Evolutionary conservation across 306 rosid species (phyloP).

Genomic region (Vachellia pachyceras): DNA sequence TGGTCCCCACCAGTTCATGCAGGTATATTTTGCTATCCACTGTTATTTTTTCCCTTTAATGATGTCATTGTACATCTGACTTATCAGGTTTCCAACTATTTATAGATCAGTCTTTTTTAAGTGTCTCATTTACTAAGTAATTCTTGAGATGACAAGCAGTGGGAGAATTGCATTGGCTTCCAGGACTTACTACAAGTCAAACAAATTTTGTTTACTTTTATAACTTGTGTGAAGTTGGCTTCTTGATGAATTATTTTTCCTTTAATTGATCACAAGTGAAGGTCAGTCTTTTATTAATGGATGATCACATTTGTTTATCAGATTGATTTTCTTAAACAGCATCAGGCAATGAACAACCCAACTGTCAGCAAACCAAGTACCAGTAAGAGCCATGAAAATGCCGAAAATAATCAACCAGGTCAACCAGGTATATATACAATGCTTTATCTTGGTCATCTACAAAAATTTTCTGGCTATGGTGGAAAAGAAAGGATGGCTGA

Average conservation of each 20-base stretch:
- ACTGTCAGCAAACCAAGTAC: conserved; percentile 53
- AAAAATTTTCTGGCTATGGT: conserved; percentile 26
- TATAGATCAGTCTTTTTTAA: conserved; percentile 5
- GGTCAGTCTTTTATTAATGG: background rate
- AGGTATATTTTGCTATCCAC: conserved; percentile 51
- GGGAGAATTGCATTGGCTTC: background rate
- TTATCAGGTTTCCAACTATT: conserved; percentile 18
- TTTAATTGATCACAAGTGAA: background rate
- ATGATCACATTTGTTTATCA: conserved; percentile 33
- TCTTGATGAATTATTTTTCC: background rate
- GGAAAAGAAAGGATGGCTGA: background rate
- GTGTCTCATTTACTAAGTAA: background rate
- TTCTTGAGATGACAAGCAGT: background rate
- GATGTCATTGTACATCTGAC: background rate
- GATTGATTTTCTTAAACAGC: conserved; percentile 47
- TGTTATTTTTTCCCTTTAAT: background rate
- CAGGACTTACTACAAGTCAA: background rate
- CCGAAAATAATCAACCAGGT: conserved; percentile 62
- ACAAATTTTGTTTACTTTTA: conserved; percentile 1
- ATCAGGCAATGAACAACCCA: conserved; percentile 56
- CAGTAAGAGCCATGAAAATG: conserved; percentile 54
- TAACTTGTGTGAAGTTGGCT: background rate
- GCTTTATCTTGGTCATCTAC: conserved; percentile 14
- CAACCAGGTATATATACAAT: conserved; percentile 61
- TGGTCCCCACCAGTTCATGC: conserved; percentile 66